Conservation (phyloP, 768 basidiomycete species). For the Agaricus blazei region DNA sequence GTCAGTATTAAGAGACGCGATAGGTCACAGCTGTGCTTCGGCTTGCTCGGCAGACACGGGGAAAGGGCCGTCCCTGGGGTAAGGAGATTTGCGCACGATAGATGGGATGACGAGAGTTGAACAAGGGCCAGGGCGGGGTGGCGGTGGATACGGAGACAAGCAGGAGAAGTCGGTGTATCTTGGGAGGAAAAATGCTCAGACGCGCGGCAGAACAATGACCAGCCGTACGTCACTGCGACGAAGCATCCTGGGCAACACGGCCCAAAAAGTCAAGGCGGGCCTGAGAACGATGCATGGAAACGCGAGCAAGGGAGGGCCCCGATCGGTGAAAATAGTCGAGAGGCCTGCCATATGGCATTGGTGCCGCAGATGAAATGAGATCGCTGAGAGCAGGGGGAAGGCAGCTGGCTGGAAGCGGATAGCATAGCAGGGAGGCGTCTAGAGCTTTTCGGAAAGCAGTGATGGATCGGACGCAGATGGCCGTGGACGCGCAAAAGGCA, state of each 20-base stretch:
- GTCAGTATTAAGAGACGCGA: too few relatives aligned
- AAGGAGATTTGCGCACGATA: too few relatives aligned
- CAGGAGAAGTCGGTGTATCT: neutral
- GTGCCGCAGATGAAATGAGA: neutral
- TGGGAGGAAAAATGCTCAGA: neutral
- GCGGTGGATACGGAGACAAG: too few relatives aligned
- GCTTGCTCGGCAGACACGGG: too few relatives aligned
- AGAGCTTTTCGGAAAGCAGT: neutral
- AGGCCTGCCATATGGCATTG: neutral
- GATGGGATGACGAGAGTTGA: too few relatives aligned
- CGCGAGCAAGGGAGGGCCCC: neutral
- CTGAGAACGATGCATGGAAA: conserved; percentile 1
- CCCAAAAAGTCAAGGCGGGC: neutral
- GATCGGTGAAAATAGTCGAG: neutral
- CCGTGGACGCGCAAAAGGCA: neutral
- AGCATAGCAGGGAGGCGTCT: neutral
- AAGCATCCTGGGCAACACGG: conserved; percentile 3
- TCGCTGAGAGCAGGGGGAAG: conserved; percentile 1
- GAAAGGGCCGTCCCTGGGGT: too few relatives aligned
- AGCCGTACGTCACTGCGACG: neutral
- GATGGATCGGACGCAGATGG: neutral
- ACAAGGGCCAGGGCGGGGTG: too few relatives aligned
- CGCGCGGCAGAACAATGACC: neutral
- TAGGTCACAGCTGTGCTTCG: too few relatives aligned
- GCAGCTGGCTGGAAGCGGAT: conserved; percentile 4